Evolutionary conservation across 2,329 filamentous ascomycete genomes (phyloP).

Genomic region (Microdochium nivale): DNA sequence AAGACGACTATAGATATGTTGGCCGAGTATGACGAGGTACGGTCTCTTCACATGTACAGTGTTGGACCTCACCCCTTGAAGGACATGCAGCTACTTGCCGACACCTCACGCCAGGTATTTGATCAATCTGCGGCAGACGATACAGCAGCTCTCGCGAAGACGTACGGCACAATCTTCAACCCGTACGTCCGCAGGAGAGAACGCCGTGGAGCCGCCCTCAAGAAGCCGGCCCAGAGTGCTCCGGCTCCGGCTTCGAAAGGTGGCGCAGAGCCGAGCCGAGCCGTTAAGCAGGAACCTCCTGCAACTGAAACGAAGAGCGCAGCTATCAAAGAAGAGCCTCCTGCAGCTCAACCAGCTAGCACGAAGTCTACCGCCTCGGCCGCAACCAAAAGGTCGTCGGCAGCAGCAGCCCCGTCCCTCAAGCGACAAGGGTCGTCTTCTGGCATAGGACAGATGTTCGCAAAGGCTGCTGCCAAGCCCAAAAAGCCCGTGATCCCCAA

Average conservation of each 20-base stretch:
- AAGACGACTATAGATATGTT: constrained; percentile 46
- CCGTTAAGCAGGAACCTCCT: constrained; percentile 22
- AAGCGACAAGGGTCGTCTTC: constrained; percentile 38
- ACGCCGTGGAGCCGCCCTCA: constrained; percentile 2
- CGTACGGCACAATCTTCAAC: constrained; percentile 71
- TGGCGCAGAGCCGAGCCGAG: constrained; percentile 23
- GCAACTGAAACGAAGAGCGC: constrained; percentile 6
- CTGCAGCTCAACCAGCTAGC: constrained; percentile 14
- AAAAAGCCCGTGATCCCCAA: constrained; percentile 14
- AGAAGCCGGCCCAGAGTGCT: constrained; percentile 9
- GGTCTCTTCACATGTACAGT: constrained; percentile 82
- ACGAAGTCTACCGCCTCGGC: constrained; percentile 19
- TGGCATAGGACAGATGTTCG: constrained; percentile 24
- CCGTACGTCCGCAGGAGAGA: constrained; percentile 49
- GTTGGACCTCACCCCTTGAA: constrained; percentile 62
- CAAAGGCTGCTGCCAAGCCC: constrained; percentile 19
- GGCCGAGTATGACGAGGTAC: constrained; percentile 61
- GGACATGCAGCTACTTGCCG: constrained; percentile 62
- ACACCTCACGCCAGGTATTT: constrained; percentile 56
- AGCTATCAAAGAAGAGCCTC: constrained; percentile 26
- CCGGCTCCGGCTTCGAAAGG: constrained; percentile 18
- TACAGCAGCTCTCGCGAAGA: constrained; percentile 45
- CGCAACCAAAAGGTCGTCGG: constrained; percentile 28
- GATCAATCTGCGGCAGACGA: constrained; percentile 49
- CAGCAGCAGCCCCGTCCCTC: constrained; percentile 20